A percentile compares a stretch with the other conserved stretches of the same genome.
Evolutionary conservation across 2,329 filamentous ascomycete genomes (phyloP).

Genomic region (Pseudovirgaria hyperparasitica): DNA sequence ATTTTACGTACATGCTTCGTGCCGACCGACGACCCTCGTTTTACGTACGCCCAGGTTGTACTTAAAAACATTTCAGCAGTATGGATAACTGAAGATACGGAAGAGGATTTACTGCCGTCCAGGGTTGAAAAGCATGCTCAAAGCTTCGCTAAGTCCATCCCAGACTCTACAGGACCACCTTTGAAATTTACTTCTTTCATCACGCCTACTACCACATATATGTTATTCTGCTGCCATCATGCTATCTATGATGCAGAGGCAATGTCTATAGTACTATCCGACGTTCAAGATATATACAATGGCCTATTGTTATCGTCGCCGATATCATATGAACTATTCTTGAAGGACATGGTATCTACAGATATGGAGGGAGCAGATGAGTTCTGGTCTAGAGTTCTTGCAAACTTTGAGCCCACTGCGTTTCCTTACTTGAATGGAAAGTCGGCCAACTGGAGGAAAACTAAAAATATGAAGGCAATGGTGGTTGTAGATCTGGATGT

Average conservation of each 20-base stretch:
- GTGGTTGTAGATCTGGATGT: slow-evolving; percentile 9
- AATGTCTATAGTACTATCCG: slow-evolving; percentile 54
- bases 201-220: slow-evolving; percentile 10
- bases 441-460: slow-evolving; percentile 6
- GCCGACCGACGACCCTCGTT: slow-evolving; percentile 44
- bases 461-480: too few species aligned
- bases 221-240: slow-evolving; percentile 56
- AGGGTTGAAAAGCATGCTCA: slow-evolving; percentile 29
- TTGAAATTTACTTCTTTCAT: slow-evolving; percentile 19
- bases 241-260: slow-evolving; percentile 79
- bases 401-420: slow-evolving; percentile 34
- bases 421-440: slow-evolving; percentile 25
- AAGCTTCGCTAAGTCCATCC: slow-evolving; percentile 36
- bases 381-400: slow-evolving; percentile 55
- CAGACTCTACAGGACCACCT: slow-evolving; percentile 19
- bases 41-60: slow-evolving; percentile 62
- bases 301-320: slow-evolving; percentile 35
- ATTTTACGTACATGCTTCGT: slow-evolving; percentile 70
- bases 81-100: slow-evolving; percentile 22
- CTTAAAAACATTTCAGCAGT: slow-evolving; percentile 35
- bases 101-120: slow-evolving; percentile 16
- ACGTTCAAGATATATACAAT: slow-evolving; percentile 50
- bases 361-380: slow-evolving; percentile 36
- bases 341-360: slow-evolving; percentile 43
- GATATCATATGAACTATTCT: slow-evolving; percentile 49